A percentile compares a stretch with the other conserved stretches of the same genome.
Evolutionary conservation across 1,284 basidiomycete species (phyloP).

Genomic region (Apiotrichum gamsii): DNA sequence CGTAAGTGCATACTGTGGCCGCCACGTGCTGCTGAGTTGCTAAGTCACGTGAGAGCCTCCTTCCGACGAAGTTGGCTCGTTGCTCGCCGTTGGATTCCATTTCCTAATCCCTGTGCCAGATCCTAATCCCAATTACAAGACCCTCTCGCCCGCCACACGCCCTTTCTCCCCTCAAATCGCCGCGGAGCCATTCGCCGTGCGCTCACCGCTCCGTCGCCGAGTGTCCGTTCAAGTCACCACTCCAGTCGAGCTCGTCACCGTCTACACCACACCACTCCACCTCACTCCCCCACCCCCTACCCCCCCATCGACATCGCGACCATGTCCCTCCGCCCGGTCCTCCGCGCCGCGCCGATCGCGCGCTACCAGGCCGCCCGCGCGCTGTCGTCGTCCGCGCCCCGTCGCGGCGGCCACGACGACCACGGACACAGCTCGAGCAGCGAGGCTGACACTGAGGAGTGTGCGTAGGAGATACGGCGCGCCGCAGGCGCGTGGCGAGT

Average conservation of each 20-base stretch:
- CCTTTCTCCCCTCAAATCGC: background rate
- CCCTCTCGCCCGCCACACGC: no score
- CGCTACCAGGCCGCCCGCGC: slow-evolving; percentile 2
- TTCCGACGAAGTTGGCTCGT: no score
- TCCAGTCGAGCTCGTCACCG: background rate
- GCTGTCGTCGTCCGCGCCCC: slow-evolving; percentile 18
- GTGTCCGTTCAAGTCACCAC: no score
- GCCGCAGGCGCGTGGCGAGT: no score
- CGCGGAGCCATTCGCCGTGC: background rate
- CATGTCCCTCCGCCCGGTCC: slow-evolving; percentile 15
- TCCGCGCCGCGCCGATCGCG: slow-evolving; percentile 2
- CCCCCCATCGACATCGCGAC: no score
- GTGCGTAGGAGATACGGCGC: slow-evolving; percentile 16
- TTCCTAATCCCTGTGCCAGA: no score
- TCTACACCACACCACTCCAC: background rate
- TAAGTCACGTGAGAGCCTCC: no score
- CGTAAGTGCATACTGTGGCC: no score
- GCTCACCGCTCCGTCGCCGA: background rate
- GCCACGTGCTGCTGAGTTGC: no score
- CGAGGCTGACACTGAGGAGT: slow-evolving; percentile 25
- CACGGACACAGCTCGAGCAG: slow-evolving; percentile 6
- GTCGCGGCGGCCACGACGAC: slow-evolving; percentile 19
- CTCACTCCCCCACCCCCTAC: background rate
- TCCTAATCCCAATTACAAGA: no score
- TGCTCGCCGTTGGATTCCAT: no score